Evolutionary conservation across 257 asterid genomes (phyloP).

Genomic region (Buddleja alternifolia): DNA sequence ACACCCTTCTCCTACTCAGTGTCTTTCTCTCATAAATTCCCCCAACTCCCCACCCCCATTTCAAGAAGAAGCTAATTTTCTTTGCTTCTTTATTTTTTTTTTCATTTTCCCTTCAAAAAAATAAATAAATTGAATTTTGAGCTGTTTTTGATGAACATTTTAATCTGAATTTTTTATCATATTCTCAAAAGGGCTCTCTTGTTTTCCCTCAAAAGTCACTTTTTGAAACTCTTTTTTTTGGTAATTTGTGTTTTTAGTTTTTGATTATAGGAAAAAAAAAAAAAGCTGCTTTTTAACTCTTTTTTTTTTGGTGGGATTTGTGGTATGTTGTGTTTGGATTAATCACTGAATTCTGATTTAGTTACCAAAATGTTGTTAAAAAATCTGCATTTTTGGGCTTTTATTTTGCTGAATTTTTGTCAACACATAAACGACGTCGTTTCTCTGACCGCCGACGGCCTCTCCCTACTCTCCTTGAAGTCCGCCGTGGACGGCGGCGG

Average conservation of each 20-base stretch:
- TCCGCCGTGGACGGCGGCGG: conserved; percentile 65
- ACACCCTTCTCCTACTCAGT: conserved; percentile 35
- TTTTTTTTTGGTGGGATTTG: not conserved
- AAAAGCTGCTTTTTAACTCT: conserved; percentile 1
- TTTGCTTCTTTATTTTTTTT: not conserved
- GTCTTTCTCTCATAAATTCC: conserved; percentile 68
- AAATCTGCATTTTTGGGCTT: conserved; percentile 30
- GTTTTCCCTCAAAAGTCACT: not conserved
- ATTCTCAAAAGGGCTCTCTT: conserved; percentile 19
- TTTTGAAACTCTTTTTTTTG: conserved; percentile 13
- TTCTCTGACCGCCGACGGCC: conserved; percentile 70
- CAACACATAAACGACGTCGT: conserved; percentile 21
- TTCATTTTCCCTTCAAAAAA: not conserved
- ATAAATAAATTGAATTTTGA: not conserved
- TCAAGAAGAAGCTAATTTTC: conserved; percentile 20
- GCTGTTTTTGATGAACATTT: not conserved
- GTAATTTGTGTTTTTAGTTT: not conserved
- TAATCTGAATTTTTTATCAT: not conserved
- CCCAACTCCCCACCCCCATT: conserved; percentile 37
- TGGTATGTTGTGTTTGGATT: conserved; percentile 18
- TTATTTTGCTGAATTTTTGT: conserved; percentile 34
- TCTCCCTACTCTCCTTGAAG: conserved; percentile 72
- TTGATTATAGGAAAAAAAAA: conserved; percentile 2
- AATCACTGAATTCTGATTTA: not conserved
- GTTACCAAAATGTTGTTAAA: conserved; percentile 36